A percentile compares a stretch with the other conserved stretches of the same genome.
Evolutionary conservation across 805 yeast genomes (phyloP).

Genomic region (Kluyveromyces dobzhanskii): DNA sequence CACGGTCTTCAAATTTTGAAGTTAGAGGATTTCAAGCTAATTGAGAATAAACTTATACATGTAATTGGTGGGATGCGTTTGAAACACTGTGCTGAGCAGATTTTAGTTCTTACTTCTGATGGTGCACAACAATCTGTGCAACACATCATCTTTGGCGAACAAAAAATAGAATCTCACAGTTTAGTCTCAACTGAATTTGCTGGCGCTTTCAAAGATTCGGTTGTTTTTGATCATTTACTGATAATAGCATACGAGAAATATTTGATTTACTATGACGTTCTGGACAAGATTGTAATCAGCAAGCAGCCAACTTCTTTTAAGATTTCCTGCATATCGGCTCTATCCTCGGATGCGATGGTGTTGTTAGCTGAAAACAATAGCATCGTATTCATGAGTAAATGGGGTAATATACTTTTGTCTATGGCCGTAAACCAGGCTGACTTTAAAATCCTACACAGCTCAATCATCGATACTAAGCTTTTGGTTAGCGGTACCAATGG

Average conservation of each 20-base stretch:
- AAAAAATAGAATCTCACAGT: constrained; percentile 7
- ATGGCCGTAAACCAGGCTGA: constrained; percentile 1
- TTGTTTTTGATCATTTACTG: constrained; percentile 10
- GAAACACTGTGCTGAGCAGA: constrained; percentile 10
- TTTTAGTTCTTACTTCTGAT: constrained; percentile 17
- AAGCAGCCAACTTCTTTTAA: constrained; percentile 9
- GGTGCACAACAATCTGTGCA: constrained; percentile 6
- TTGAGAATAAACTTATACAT: constrained; percentile 19
- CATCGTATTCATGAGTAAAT: constrained; percentile 18
- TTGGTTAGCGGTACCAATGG: constrained; percentile 11
- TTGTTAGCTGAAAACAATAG: constrained; percentile 18
- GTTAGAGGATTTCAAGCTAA: constrained; percentile 20
- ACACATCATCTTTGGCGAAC: constrained; percentile 13
- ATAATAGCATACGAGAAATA: constrained; percentile 13
- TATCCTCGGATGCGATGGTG: constrained; percentile 14
- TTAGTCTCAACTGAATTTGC: constrained; percentile 4
- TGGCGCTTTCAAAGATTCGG: constrained; percentile 8
- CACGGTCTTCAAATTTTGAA: constrained; percentile 25
- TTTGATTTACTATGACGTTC: constrained; percentile 15
- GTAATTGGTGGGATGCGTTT: constrained; percentile 15
- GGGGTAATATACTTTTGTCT: constrained; percentile 23
- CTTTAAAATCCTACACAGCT: neutral
- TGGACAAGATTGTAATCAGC: constrained; percentile 9
- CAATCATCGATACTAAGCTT: neutral
- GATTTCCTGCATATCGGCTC: constrained; percentile 15